Conservation (phyloP, 805 yeast genomes). For the Saccharomycopsis javanensis region DNA sequence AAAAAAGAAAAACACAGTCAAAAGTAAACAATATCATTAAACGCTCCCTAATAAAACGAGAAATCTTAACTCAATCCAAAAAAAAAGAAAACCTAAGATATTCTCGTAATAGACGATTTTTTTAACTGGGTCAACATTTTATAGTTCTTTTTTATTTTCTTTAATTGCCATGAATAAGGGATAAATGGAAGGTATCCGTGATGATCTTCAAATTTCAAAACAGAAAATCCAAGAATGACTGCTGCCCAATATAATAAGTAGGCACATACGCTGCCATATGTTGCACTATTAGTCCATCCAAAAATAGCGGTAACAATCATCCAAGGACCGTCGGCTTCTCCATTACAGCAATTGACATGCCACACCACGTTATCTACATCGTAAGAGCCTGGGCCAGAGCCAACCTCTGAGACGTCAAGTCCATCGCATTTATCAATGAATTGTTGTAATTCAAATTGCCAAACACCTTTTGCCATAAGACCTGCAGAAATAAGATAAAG, state of each 20-base stretch:
- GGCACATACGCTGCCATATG: constrained; percentile 74
- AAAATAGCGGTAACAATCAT: constrained; percentile 80
- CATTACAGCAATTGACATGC: constrained; percentile 95
- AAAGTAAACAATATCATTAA: too few relatives aligned
- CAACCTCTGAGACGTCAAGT: constrained; percentile 76
- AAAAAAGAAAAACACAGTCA: too few relatives aligned
- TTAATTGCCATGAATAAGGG: constrained; percentile 54
- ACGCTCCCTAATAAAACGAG: too few relatives aligned
- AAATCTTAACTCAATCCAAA: neutral
- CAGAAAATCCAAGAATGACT: constrained; percentile 33
- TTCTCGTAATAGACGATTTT: neutral
- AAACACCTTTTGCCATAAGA: constrained; percentile 72
- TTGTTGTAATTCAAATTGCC: constrained; percentile 78
- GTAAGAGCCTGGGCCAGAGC: constrained; percentile 90
- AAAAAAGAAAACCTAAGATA: neutral
- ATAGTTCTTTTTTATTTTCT: constrained; percentile 35
- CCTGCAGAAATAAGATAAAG: constrained; percentile 83
- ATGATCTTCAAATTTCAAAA: constrained; percentile 44
- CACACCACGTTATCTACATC: constrained; percentile 71
- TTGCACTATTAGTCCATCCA: constrained; percentile 94
- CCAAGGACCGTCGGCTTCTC: constrained; percentile 88
- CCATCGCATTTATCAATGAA: constrained; percentile 72
- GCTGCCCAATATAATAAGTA: constrained; percentile 64
- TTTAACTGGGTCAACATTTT: constrained; percentile 14
- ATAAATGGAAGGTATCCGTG: constrained; percentile 50